phyloP scores from a whole-genome alignment of 2,329 filamentous ascomycete species.

The Apiospora rasikravindrae region DNA sequence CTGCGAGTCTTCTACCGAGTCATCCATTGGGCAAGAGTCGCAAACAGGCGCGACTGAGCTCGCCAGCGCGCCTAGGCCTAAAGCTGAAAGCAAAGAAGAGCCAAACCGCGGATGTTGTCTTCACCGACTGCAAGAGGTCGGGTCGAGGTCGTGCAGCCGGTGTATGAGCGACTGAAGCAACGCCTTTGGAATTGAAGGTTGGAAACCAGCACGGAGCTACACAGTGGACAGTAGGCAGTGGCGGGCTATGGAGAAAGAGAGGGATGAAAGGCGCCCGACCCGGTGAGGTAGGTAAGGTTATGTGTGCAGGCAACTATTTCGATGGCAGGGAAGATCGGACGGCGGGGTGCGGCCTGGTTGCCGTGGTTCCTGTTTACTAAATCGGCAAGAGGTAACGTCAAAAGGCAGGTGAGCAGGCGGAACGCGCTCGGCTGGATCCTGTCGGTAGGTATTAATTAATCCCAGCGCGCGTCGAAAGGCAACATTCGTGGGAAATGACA shows the following conservation, averaged over 20 bases:
- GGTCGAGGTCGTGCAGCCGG: conserved; percentile 5
- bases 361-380: conserved; percentile 16
- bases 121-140: conserved; percentile 11
- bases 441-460: background rate
- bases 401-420: background rate
- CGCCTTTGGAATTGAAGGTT: background rate
- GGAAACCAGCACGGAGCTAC: background rate
- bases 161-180: background rate
- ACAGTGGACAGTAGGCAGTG: background rate
- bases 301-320: conserved; percentile 12
- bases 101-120: background rate
- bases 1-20: conserved; percentile 18
- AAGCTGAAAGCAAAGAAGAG: background rate
- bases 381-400: conserved; percentile 4
- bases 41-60: conserved; percentile 8
- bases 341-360: conserved; percentile 11
- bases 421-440: background rate
- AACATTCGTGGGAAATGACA: background rate
- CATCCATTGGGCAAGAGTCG: conserved; percentile 18
- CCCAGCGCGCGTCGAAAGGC: background rate
- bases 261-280: background rate
- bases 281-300: background rate
- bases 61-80: conserved; percentile 3
- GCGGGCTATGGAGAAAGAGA: background rate
- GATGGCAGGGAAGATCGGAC: conserved; percentile 4